Evolutionary conservation across 2,329 filamentous ascomycete species (phyloP).

Genomic region (Ceratocystiopsis sp.): DNA sequence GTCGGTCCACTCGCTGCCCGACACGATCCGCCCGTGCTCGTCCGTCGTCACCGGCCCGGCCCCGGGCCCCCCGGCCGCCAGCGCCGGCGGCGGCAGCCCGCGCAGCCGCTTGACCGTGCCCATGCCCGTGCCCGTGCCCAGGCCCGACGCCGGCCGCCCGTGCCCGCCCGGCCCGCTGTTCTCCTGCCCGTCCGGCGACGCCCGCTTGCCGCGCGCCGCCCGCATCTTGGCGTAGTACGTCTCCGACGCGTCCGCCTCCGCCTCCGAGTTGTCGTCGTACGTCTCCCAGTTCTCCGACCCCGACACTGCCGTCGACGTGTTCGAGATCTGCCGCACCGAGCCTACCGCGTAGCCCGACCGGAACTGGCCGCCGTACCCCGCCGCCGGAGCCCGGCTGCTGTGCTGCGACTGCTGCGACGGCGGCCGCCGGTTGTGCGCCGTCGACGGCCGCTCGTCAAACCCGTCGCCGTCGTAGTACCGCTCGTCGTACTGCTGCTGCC

Average conservation of each 20-base stretch:
- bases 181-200: constrained; percentile 26
- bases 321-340: constrained; percentile 49
- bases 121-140: constrained; percentile 28
- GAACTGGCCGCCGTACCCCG: constrained; percentile 4
- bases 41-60: constrained; percentile 33
- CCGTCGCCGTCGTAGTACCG: background rate
- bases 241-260: constrained; percentile 58
- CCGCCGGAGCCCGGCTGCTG: background rate
- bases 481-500: constrained; percentile 34
- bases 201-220: constrained; percentile 49
- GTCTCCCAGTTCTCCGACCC: constrained; percentile 97
- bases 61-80: constrained; percentile 21
- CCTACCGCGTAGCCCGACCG: background rate
- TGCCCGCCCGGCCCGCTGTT: background rate
- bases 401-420: constrained; percentile 7
- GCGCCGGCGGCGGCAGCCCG: constrained; percentile 29
- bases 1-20: constrained; percentile 50
- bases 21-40: constrained; percentile 43
- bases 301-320: constrained; percentile 58
- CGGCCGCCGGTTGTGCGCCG: constrained; percentile 5
- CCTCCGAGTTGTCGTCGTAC: constrained; percentile 70
- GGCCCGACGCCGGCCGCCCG: constrained; percentile 9
- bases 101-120: constrained; percentile 34
- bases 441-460: background rate
- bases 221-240: constrained; percentile 66